phyloP scores from a whole-genome alignment of 495 filamentous ascomycete genomes.

The Trichoderma asperelloides region DNA sequence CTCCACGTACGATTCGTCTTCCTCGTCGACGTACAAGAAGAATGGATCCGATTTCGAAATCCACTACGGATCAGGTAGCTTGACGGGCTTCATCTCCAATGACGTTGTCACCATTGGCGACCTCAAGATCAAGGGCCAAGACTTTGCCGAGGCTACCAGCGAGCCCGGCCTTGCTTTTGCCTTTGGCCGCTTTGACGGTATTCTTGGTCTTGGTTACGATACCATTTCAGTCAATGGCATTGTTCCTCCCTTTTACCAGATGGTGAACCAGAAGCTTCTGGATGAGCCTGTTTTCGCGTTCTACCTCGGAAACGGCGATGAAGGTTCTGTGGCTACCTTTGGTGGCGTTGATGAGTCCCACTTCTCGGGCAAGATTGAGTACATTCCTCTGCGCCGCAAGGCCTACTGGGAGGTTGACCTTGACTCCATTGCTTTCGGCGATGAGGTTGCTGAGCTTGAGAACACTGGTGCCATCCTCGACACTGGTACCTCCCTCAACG shows the following conservation, averaged over 20 bases:
- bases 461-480: conserved; percentile 94
- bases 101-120: conserved; percentile 84
- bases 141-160: conserved; percentile 88
- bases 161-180: conserved; percentile 97
- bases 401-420: conserved; percentile 99
- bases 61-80: conserved; percentile 86
- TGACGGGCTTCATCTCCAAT: conserved; percentile 89
- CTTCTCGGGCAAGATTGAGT: conserved; percentile 84
- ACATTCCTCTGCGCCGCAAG: conserved; percentile 91
- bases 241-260: conserved; percentile 89
- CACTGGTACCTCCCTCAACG: conserved; percentile 97
- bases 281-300: conserved; percentile 95
- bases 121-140: conserved; percentile 72
- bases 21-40: conserved; percentile 85
- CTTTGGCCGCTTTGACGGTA: conserved; percentile 97
- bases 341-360: conserved; percentile 82
- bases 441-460: conserved; percentile 74
- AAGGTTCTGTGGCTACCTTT: conserved; percentile 81
- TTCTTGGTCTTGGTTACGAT: conserved; percentile 90
- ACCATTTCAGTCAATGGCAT: conserved; percentile 94
- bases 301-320: conserved; percentile 71
- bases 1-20: conserved; percentile 85
- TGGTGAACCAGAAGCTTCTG: conserved; percentile 79
- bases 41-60: conserved; percentile 93
- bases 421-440: conserved; percentile 81